Evolutionary conservation across 139 green algal genomes (phyloP).

Genomic region (Closterium sp.): DNA sequence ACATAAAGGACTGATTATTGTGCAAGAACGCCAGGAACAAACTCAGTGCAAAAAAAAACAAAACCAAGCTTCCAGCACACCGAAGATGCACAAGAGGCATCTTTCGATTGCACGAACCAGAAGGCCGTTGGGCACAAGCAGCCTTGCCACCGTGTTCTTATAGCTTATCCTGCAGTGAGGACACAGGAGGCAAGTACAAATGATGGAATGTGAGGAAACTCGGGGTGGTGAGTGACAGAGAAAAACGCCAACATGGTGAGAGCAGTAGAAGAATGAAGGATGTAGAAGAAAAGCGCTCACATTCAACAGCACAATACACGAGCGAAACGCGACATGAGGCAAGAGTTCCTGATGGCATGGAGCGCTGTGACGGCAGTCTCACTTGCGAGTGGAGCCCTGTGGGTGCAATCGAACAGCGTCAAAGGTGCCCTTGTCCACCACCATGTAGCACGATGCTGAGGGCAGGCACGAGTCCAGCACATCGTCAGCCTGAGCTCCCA

Average conservation of each 20-base stretch:
- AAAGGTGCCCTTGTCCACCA: constrained; percentile 62
- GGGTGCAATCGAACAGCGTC: constrained; percentile 56
- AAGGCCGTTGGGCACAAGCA: constrained; percentile 47
- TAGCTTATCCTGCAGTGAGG: constrained; percentile 34
- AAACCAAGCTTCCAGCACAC: too few relatives aligned
- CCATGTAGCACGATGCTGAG: constrained; percentile 36
- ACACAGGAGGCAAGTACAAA: background rate
- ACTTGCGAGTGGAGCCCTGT: constrained; percentile 23
- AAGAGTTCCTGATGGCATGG: background rate
- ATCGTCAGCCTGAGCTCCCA: constrained; percentile 50
- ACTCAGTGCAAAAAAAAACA: too few relatives aligned
- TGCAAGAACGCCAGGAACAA: too few relatives aligned
- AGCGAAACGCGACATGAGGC: background rate
- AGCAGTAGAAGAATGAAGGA: background rate
- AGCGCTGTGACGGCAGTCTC: background rate
- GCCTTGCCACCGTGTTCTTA: constrained; percentile 34
- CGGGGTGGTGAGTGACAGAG: too few relatives aligned
- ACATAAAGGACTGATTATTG: too few relatives aligned
- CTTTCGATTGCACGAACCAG: constrained; percentile 19
- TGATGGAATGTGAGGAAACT: background rate
- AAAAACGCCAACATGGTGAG: background rate
- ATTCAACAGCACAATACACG: background rate
- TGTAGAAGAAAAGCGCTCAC: background rate
- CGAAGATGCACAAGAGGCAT: background rate
- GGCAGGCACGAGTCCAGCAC: constrained; percentile 42